Percentiles rank a stretch among this genome's conserved stretches.
Evolutionary conservation across 768 basidiomycete species (phyloP).

Genomic region (Ramaria rubella): DNA sequence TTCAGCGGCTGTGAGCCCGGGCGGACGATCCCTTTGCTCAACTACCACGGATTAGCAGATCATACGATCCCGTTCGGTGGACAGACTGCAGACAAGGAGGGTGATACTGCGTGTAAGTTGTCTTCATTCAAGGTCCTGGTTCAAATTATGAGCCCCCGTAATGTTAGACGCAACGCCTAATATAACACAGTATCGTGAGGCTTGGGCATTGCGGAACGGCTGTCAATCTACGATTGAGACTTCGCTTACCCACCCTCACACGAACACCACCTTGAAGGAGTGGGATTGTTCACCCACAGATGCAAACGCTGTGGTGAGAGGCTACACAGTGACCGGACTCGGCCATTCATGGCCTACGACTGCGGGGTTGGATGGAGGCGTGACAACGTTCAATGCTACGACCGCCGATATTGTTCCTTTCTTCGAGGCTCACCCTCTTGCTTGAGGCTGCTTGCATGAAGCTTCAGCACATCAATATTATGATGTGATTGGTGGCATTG

Average conservation of each 20-base stretch:
- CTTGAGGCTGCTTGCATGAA: no score
- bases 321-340: constrained; percentile 15
- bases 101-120: background rate
- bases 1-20: no score
- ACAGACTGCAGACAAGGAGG: background rate
- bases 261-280: constrained; percentile 8
- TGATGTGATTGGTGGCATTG: no score
- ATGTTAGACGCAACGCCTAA: constrained; percentile 12
- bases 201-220: constrained; percentile 21
- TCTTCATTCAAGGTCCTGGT: background rate
- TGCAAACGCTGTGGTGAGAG: constrained; percentile 14
- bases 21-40: background rate
- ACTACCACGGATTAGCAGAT: no score
- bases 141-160: background rate
- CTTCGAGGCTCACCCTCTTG: background rate
- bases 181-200: constrained; percentile 14
- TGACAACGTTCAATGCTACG: constrained; percentile 11
- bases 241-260: background rate
- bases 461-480: no score
- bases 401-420: background rate
- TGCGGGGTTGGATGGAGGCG: constrained; percentile 16
- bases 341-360: constrained; percentile 23
- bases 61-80: background rate
- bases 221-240: constrained; percentile 5
- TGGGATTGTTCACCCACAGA: background rate